Evolutionary conservation across 2,329 filamentous ascomycete genomes (phyloP).

Genomic region (Aspergillus piperis): DNA sequence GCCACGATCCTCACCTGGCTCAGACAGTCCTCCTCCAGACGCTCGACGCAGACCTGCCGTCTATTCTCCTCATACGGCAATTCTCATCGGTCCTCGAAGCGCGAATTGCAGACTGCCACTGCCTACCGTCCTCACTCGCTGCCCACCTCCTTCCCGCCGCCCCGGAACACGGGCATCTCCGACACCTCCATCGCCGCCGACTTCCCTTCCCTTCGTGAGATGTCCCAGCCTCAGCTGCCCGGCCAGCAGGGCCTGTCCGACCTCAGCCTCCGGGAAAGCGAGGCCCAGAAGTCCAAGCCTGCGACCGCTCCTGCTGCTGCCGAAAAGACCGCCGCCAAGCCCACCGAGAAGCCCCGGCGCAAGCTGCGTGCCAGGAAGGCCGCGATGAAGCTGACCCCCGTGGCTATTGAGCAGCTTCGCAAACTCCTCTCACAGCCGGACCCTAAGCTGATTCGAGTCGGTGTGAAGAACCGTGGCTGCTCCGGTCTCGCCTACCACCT

Average conservation of each 20-base stretch:
- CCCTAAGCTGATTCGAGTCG: slow-evolving; percentile 90
- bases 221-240: slow-evolving; percentile 46
- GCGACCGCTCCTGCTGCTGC: slow-evolving; percentile 34
- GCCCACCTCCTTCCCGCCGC: slow-evolving; percentile 57
- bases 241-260: slow-evolving; percentile 36
- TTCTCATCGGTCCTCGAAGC: slow-evolving; percentile 49
- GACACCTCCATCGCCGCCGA: slow-evolving; percentile 63
- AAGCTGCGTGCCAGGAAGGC: slow-evolving; percentile 84
- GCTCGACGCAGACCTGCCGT: slow-evolving; percentile 45
- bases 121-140: slow-evolving; percentile 64
- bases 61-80: slow-evolving; percentile 51
- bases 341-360: slow-evolving; percentile 58
- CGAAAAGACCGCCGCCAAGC: slow-evolving; percentile 36
- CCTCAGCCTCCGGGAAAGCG: slow-evolving; percentile 60
- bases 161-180: slow-evolving; percentile 59
- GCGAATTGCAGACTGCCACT: slow-evolving; percentile 66
- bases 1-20: slow-evolving; percentile 42
- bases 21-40: slow-evolving; percentile 39
- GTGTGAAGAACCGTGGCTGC: slow-evolving; percentile 91
- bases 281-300: slow-evolving; percentile 67
- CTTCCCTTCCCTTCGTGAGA: slow-evolving; percentile 50
- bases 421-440: slow-evolving; percentile 79
- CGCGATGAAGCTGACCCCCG: slow-evolving; percentile 79
- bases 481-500: slow-evolving; percentile 91
- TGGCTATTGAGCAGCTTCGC: slow-evolving; percentile 77